Conservation (phyloP, 306 rosid species). For the Rosa rugosa region DNA sequence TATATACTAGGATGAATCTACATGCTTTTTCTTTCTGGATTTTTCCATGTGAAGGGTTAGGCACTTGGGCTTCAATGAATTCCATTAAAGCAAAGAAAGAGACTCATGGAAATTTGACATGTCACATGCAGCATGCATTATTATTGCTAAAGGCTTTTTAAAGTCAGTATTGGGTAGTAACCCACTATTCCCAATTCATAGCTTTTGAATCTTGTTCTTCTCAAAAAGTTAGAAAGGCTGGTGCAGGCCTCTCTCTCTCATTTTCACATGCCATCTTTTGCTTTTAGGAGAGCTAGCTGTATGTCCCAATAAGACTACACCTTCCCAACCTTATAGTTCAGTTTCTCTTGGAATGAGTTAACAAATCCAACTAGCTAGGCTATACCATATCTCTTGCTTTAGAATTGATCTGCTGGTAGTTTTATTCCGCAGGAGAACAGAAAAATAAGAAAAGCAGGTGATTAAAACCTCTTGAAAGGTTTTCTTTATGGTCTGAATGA, state of each 20-base stretch:
- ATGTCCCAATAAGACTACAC: background rate
- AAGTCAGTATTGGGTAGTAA: conserved; percentile 18
- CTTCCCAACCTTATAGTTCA: conserved; percentile 5
- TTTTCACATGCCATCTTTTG: conserved; percentile 64
- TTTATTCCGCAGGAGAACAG: background rate
- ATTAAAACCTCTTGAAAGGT: background rate
- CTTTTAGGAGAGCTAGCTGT: conserved; percentile 25
- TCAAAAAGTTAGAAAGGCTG: conserved; percentile 48
- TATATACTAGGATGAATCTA: background rate
- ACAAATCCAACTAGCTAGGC: background rate
- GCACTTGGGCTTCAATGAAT: conserved; percentile 23
- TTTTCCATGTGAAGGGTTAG: conserved; percentile 35
- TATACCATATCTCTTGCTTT: background rate
- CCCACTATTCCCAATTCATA: conserved; percentile 26
- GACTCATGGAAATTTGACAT: conserved; percentile 45
- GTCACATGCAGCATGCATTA: conserved; percentile 40
- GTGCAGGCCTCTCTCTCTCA: conserved; percentile 27
- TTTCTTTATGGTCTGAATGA: background rate
- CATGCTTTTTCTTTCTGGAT: conserved; percentile 6
- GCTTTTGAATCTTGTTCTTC: conserved; percentile 41
- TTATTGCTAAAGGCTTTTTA: conserved; percentile 44
- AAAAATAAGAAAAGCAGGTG: background rate
- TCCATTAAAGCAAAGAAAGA: conserved; percentile 25
- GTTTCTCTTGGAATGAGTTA: conserved; percentile 7
- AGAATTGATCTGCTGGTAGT: background rate